These are phyloP conservation scores for Calonectria pseudoturangicola DNA, from an alignment of 2,329 filamentous ascomycete genomes.

Conservation along the genomic window DNA sequence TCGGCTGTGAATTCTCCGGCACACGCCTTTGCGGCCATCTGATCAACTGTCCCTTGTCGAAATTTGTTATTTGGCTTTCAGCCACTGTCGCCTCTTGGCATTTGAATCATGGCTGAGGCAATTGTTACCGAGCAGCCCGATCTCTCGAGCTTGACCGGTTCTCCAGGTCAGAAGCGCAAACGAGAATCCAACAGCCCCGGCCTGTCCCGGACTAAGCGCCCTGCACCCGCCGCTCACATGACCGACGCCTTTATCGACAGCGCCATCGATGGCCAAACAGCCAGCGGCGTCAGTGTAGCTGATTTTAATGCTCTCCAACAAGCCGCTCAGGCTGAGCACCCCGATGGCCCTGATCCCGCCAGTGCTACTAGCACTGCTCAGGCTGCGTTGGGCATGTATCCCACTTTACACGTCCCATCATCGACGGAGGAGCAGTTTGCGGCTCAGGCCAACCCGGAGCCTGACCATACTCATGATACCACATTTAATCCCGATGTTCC, in stretches of 20 bases:
- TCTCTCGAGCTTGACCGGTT: slow-evolving; percentile 63
- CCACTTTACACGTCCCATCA: slow-evolving; percentile 74
- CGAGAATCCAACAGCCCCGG: slow-evolving; percentile 71
- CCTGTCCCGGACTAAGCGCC: slow-evolving; percentile 70
- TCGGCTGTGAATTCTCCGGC: slow-evolving; percentile 35
- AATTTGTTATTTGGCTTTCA: slow-evolving; percentile 27
- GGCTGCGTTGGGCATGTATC: slow-evolving; percentile 76
- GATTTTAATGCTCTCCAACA: slow-evolving; percentile 76
- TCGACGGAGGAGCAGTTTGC: slow-evolving; percentile 77
- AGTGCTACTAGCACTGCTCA: slow-evolving; percentile 76
- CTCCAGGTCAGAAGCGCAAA: slow-evolving; percentile 74
- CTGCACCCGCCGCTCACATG: slow-evolving; percentile 67
- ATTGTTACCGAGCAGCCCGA: slow-evolving; percentile 69
- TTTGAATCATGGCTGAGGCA: slow-evolving; percentile 67
- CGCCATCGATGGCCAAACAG: slow-evolving; percentile 67
- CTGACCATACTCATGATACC: slow-evolving; percentile 58
- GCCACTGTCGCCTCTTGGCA: slow-evolving; percentile 20
- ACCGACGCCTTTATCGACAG: slow-evolving; percentile 73
- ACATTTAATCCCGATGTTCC: slow-evolving; percentile 59
- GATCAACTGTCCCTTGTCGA: slow-evolving; percentile 38
- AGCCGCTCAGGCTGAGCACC: slow-evolving; percentile 68
- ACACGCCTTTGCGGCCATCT: slow-evolving; percentile 37
- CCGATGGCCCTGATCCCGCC: slow-evolving; percentile 68
- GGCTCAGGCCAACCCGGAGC: slow-evolving; percentile 66
- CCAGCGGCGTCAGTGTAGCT: slow-evolving; percentile 68